Evolutionary conservation across 2,329 filamentous ascomycete genomes (phyloP), one percentile per base, ranked within the genome.

Genomic region (Scopulariopsis brevicaulis): DNA sequence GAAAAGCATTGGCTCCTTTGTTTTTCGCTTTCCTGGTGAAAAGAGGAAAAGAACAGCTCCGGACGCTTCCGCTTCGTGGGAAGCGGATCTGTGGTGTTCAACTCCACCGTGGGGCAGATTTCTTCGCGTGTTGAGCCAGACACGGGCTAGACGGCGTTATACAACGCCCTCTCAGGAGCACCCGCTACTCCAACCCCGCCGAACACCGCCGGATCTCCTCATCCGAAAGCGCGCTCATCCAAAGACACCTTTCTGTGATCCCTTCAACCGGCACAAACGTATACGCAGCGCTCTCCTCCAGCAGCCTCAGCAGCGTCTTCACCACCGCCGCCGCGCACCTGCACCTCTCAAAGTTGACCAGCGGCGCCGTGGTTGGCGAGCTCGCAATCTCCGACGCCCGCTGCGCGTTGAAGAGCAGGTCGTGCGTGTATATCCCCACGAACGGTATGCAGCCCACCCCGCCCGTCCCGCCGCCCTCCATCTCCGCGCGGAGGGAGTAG

Each of bases 301-400:
- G 76, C n/a, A 94, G 75, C 24, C 89, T 79, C 48, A 93, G 73
- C 46, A 94, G 73, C 54, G 87, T 90, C 76, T 94, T 94, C 62
- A 93, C 85, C 46, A 92, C 86, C 1, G 81, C 79, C 3, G 89
- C 89, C 28, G 86, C 85, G 35, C 83, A 86, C 60, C 90, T 86
- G 64, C 87, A 90, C 59, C 87, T 81, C 73, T 93, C 89, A 72
- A 94, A 94, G 69, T 94, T 94, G 64, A 94, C 81, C 52, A 94
- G 75, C 15, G 85, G 84, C 60, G 87, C 81, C 5, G 82, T 82
- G 0, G 76, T 80, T 22, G 83, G 83, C 3, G 83, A 87, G 64
- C 80, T 82, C 1, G 84, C 83, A 63, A 92, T 85, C 68, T 89
- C 85, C 1, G 86, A 84, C 1, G 89, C 87, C 61, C 90, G 83